phyloP scores from a whole-genome alignment of 2,329 filamentous ascomycete species.

The Daldinia sp. region DNA sequence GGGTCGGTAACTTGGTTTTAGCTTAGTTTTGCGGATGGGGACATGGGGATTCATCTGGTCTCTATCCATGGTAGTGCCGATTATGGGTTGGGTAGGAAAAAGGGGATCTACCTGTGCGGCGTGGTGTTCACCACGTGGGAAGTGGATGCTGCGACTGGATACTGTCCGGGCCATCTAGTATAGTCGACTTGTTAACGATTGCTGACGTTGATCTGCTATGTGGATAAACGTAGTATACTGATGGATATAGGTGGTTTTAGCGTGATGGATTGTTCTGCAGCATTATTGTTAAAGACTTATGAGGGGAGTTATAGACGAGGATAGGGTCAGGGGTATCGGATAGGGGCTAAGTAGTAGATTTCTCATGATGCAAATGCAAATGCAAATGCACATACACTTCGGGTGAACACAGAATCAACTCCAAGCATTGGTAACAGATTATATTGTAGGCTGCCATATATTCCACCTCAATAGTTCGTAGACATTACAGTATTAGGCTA shows the following conservation, averaged over 20 bases:
- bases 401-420: neutral
- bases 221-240: neutral
- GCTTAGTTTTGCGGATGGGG: neutral
- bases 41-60: neutral
- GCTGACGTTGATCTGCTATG: neutral
- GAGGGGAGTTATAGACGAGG: neutral
- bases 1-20: neutral
- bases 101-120: slow-evolving; percentile 7
- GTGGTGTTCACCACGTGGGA: slow-evolving; percentile 10
- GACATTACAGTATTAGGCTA: slow-evolving; percentile 20
- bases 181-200: neutral
- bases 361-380: neutral
- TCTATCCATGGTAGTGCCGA: neutral
- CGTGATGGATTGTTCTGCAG: neutral
- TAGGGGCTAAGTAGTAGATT: neutral
- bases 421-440: neutral
- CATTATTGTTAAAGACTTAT: neutral
- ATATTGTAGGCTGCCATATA: neutral
- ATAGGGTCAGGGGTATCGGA: neutral
- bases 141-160: slow-evolving; percentile 2
- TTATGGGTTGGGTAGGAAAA: neutral
- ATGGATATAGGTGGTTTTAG: neutral
- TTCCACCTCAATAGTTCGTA: neutral
- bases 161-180: neutral
- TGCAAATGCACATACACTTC: neutral